Base-by-base conservation (phyloP, 257 asterid species). In the Solanum corneliomulleri region DNA sequence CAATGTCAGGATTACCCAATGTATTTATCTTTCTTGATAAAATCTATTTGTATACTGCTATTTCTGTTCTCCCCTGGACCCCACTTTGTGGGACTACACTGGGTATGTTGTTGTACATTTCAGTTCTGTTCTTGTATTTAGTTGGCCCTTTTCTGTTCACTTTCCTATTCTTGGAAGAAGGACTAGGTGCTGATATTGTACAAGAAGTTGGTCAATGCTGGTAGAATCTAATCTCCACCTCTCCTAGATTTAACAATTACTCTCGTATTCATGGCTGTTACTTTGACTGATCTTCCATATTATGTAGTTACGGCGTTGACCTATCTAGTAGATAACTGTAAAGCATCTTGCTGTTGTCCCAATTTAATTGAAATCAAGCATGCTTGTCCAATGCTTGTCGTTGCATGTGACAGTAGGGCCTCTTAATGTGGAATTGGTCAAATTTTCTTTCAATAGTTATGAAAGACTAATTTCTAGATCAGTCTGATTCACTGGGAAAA, bases 1-100 rank as follows among this genome's bases (percentile, higher is more conserved):
- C 91, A 72, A 96, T 96, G 99, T 95, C 98, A 89, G 99, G 98
- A 90, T 91, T 95, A 88, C 94, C 92, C 88, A 96, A 96, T 92
- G 99, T 96, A 96, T 62, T 86, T 84, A 72, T 88, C 90, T 89
- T 82, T 87, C 94, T 85, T 18, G 29, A 31, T 31, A 80, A 80
- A 52, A 29, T 16, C 21, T 18, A 47, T 49, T 5, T 29, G 68
- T 80, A 29, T 80, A 18, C 39, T 80, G 44, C 21, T 80, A 80
- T 80, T 80, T 49, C 68, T 18, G 69, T 80, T 47, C 27, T 80
- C 13, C 70, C 70, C 3, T 62, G 31, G 31, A 62, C 7, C 70
- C 14, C 16, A 23, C 70, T 62, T n/a, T 62, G 70, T 62, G 70
- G 70, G 31, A 62, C 70, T 62, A n/a, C 70, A 23, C 7, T n/a